These are phyloP conservation scores for Thelonectria olida DNA, from an alignment of 2,329 filamentous ascomycete genomes.

Conservation along the genomic window DNA sequence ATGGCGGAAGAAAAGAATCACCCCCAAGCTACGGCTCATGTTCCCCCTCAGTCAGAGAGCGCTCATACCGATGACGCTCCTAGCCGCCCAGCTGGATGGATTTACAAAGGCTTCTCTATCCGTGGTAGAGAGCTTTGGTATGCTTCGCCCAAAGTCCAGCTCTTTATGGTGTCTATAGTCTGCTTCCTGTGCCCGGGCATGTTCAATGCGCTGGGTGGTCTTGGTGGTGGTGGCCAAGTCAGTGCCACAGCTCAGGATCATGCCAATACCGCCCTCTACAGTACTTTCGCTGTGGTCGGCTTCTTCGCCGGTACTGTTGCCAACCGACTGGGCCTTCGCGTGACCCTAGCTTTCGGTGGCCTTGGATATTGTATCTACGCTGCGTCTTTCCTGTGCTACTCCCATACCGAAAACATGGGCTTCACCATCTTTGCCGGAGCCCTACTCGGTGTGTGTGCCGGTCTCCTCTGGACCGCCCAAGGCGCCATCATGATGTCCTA, in stretches of 20 bases:
- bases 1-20: conserved; percentile 42
- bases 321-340: conserved; percentile 77
- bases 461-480: conserved; percentile 83
- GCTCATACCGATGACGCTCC: conserved; percentile 12
- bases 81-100: conserved; percentile 66
- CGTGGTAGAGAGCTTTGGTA: conserved; percentile 69
- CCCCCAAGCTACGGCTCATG: conserved; percentile 22
- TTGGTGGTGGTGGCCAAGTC: conserved; percentile 68
- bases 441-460: conserved; percentile 80
- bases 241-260: conserved; percentile 66
- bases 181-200: conserved; percentile 75
- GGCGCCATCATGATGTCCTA: conserved; percentile 92
- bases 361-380: conserved; percentile 82
- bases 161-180: conserved; percentile 69
- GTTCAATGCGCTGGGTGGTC: conserved; percentile 74
- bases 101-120: conserved; percentile 70
- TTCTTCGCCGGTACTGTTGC: conserved; percentile 81
- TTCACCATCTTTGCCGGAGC: conserved; percentile 82
- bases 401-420: conserved; percentile 71
- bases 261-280: conserved; percentile 76
- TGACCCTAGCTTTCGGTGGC: conserved; percentile 76
- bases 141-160: conserved; percentile 77
- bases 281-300: conserved; percentile 73
- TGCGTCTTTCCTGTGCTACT: conserved; percentile 75
- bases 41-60: conserved; percentile 29